These are phyloP conservation scores for Neurospora africana DNA, from an alignment of 495 filamentous ascomycete genomes.

Conservation along the genomic window DNA sequence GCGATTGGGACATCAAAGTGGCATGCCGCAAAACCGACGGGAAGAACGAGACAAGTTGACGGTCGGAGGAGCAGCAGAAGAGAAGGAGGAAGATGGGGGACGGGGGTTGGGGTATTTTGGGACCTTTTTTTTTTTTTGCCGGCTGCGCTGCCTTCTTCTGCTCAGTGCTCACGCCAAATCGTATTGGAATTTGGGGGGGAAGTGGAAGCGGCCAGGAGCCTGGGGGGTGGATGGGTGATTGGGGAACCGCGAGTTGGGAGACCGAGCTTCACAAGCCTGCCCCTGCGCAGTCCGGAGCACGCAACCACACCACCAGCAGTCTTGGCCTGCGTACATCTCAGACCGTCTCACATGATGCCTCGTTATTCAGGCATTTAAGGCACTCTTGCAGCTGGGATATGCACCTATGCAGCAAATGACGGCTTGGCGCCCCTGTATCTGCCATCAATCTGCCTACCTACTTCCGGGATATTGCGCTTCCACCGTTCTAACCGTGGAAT, in stretches of 20 bases:
- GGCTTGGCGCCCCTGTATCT: constrained; percentile 22
- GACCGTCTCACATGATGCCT: constrained; percentile 15
- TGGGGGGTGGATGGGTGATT: constrained; percentile 13
- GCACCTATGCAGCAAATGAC: constrained; percentile 11
- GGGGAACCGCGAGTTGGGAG: constrained; percentile 14
- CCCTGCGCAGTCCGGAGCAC: constrained; percentile 10
- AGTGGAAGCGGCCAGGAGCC: constrained; percentile 15
- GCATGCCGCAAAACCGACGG: constrained; percentile 21
- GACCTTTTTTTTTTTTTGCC: constrained; percentile 24
- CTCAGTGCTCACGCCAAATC: neutral
- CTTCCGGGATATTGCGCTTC: neutral
- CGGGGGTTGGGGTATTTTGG: constrained; percentile 28
- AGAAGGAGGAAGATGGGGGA: constrained; percentile 14
- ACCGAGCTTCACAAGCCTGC: constrained; percentile 14
- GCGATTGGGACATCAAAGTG: constrained; percentile 25
- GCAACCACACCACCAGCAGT: neutral
- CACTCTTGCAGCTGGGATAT: constrained; percentile 18
- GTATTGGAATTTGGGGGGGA: constrained; percentile 22
- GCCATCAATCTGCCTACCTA: neutral
- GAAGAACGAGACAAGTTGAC: constrained; percentile 19
- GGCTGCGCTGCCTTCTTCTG: constrained; percentile 13
- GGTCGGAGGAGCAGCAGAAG: constrained; percentile 15
- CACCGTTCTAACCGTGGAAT: neutral
- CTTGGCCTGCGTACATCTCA: constrained; percentile 20
- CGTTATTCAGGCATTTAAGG: constrained; percentile 15